Evolutionary conservation across 192 early-diverging fungal genomes (phyloP), one percentile per base, ranked within the genome.

Genomic region (Coemansia sp.): DNA sequence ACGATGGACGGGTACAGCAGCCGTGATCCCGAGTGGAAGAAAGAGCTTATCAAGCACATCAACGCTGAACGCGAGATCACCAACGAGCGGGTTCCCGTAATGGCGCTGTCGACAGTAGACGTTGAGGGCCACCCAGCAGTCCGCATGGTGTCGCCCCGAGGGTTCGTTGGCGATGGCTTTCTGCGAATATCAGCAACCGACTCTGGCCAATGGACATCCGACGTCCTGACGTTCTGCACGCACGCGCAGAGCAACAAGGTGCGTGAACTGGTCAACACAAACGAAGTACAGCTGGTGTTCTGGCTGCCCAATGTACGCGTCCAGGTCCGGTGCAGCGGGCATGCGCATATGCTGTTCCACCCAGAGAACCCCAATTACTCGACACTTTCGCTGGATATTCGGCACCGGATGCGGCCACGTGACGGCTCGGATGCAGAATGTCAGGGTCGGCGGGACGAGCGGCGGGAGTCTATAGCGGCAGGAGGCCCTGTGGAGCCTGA

Each of bases 211-310:
- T 80, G 77, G 77, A 47, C 77, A 6, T 80, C 77, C 12, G 77
- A 74, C 55, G 61, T 80, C 19, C 49, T 80, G 53, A 74, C 77
- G 8, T 61, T 80, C 44, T 80, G 77, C 60, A 80, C 77, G 1
- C 77, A 80, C 28, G 71, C 77, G 2, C 62, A 74, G 40, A 80
- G 77, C 68, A 70, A 64, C 68, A 80, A 80, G 37, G 71, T 80
- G n/a, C 65, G 51, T 14, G 77, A 80, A 20, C 68, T 80, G 10
- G 59, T 68, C 1, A 52, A 60, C 49, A 71, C 68, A 7, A 62
- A 55, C 71, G 77, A 80, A 22, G 64, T 74, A 17, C 77, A 80
- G 37, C 44, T 74, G 7, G 60, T 67, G n/a, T 66, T 46, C 57
- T 80, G 72, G 68, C 51, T 80, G 25, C 65, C 71, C 8, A 59